A percentile compares a stretch with the other conserved stretches of the same genome.
These are phyloP conservation scores for Scedosporium minutisporum DNA, from an alignment of 2,329 filamentous ascomycete species.

Conservation along the genomic window DNA sequence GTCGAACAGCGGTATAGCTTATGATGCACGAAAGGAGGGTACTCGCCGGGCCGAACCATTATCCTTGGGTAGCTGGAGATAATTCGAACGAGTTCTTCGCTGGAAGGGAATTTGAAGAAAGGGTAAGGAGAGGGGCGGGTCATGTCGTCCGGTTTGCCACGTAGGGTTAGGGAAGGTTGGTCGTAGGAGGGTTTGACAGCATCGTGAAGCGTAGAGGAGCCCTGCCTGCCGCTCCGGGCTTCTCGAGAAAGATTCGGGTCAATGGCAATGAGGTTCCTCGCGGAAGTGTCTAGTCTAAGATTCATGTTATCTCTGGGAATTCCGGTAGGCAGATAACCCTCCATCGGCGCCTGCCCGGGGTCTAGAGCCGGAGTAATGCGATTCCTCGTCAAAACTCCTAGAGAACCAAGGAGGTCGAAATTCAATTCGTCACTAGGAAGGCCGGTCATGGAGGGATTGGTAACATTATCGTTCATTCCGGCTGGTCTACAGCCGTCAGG, in stretches of 20 bases:
- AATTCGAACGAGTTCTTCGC: slow-evolving; percentile 7
- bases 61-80: slow-evolving; percentile 7
- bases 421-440: neutral
- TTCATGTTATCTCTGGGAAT: neutral
- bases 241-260: neutral
- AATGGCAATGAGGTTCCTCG: neutral
- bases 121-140: neutral
- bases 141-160: neutral
- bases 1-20: slow-evolving; percentile 8
- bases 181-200: neutral
- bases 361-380: neutral
- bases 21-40: slow-evolving; percentile 11
- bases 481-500: neutral
- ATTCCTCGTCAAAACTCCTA: neutral
- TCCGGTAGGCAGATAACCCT: neutral
- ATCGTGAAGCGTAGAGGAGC: neutral
- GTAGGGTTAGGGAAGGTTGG: neutral
- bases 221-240: neutral
- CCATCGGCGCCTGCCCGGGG: neutral
- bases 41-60: slow-evolving; percentile 8
- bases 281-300: neutral
- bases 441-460: neutral
- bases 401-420: neutral
- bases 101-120: neutral
- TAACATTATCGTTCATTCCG: neutral